Evolutionary conservation across 768 basidiomycete genomes (phyloP).

Genomic region (Boletus bicolor): DNA sequence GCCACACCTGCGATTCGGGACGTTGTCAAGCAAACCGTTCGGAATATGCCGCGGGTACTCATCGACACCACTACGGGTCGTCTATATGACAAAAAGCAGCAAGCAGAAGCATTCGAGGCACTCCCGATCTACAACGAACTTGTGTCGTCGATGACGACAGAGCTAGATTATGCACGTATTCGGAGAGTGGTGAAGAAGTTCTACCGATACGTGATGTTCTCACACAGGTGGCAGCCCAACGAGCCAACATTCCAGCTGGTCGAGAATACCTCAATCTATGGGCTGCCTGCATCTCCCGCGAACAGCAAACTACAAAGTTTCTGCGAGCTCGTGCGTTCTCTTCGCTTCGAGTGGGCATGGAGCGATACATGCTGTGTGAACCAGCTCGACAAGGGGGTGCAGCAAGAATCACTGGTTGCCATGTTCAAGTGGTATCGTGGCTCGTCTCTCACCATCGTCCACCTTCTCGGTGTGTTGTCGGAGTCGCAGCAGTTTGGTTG

Average conservation of each 20-base stretch:
- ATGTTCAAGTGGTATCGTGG: constrained; percentile 14
- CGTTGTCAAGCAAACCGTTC: not conserved
- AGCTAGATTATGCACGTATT: not conserved
- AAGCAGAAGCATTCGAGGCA: constrained; percentile 2
- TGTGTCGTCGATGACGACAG: not conserved
- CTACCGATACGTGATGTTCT: constrained; percentile 7
- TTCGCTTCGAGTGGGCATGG: constrained; percentile 7
- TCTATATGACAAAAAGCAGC: not conserved
- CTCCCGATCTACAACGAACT: constrained; percentile 3
- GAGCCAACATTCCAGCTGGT: constrained; percentile 1
- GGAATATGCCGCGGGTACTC: not conserved
- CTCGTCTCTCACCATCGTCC: constrained; percentile 1
- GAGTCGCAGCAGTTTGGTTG: not conserved
- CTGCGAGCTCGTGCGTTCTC: not conserved
- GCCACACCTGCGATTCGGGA: not conserved
- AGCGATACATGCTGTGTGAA: constrained; percentile 11
- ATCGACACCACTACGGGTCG: constrained; percentile 4
- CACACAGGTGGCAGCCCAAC: not conserved
- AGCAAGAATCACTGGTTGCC: constrained; percentile 7
- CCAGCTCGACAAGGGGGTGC: not conserved
- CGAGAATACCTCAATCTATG: not conserved
- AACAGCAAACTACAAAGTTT: constrained; percentile 1
- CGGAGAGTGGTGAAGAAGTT: not conserved
- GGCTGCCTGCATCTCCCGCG: not conserved
- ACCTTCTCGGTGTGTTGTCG: constrained; percentile 8